Base-by-base conservation (phyloP, 2,329 filamentous ascomycete genomes). In the Daldinia sp. region DNA sequence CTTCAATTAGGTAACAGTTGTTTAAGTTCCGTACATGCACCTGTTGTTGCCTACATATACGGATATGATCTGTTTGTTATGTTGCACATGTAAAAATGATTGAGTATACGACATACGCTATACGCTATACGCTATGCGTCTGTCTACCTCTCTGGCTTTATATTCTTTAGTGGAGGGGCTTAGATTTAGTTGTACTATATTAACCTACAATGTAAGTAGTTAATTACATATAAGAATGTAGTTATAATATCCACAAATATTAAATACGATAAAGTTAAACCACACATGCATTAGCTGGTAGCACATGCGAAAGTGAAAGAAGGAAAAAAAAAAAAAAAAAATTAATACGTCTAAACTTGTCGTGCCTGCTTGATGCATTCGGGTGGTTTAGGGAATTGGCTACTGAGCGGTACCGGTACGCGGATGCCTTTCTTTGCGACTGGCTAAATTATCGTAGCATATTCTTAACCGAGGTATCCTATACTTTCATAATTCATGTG, bases 401-500 rank as follows among this genome's bases (percentile, higher is more conserved):
- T 7, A n/a, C 46, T 50, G 13, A 4, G 7, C 7, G 6, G 26
- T 51, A 51, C 26, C 2, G 10, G 26, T 51, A 51, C 26, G 7
- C 26, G 26, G 15, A 12, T 30, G 3, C 15, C 2, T 51, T 30
- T 12, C 7, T n/a, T 51, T 28, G 15, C 4, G 18, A 33, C 13
- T 33, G 46, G 26, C 7, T 30, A 50, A 50, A 50, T 30, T 23
- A 50, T 15, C 13, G 13, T 30, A 13, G 2, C 6, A 50, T 30
- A 18, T 30, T 30, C 28, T 12, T 33, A 18, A 12, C 26, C 46
- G n/a, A 58, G 57, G 63, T 69, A 69, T 15, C 26, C 3, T 10
- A 4, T 63, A 69, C 59, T 23, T 23, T 48, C n/a, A 39, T 20
- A 10, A 54, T 37, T 48, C 42, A 59, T 61, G 56, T 60, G 53